phyloP scores from a whole-genome alignment of 257 asterid genomes.

The Dorcoceras hygrometricum region DNA sequence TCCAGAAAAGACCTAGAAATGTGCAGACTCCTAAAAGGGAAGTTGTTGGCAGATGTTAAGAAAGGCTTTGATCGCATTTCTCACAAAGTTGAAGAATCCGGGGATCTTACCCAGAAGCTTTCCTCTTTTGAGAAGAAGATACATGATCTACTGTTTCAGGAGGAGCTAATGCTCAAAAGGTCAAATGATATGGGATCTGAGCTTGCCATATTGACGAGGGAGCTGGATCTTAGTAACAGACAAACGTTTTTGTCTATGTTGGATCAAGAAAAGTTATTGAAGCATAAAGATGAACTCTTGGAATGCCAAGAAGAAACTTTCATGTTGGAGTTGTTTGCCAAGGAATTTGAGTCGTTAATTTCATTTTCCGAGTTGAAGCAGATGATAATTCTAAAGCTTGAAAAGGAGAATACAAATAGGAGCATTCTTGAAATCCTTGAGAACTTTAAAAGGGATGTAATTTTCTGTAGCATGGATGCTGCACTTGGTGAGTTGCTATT shows the following conservation, averaged over 20 bases:
- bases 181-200: constrained; percentile 77
- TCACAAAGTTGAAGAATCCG: constrained; percentile 70
- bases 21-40: constrained; percentile 74
- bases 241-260: constrained; percentile 43
- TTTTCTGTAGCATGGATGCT: constrained; percentile 58
- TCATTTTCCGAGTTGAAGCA: constrained; percentile 58
- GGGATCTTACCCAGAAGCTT: constrained; percentile 58
- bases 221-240: constrained; percentile 62
- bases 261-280: constrained; percentile 59
- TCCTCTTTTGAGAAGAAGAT: constrained; percentile 67
- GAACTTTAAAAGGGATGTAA: constrained; percentile 45
- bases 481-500: constrained; percentile 44
- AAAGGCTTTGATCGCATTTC: constrained; percentile 62
- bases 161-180: constrained; percentile 78
- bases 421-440: constrained; percentile 45
- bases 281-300: constrained; percentile 54
- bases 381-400: constrained; percentile 37
- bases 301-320: constrained; percentile 54
- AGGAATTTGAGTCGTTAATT: constrained; percentile 54
- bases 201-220: constrained; percentile 60
- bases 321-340: constrained; percentile 46
- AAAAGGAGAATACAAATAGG: constrained; percentile 33
- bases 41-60: constrained; percentile 73
- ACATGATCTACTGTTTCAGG: constrained; percentile 61
- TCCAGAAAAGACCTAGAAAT: constrained; percentile 77